Conservation (phyloP, 441 rosid genomes). For the Populus trichocarpa region DNA sequence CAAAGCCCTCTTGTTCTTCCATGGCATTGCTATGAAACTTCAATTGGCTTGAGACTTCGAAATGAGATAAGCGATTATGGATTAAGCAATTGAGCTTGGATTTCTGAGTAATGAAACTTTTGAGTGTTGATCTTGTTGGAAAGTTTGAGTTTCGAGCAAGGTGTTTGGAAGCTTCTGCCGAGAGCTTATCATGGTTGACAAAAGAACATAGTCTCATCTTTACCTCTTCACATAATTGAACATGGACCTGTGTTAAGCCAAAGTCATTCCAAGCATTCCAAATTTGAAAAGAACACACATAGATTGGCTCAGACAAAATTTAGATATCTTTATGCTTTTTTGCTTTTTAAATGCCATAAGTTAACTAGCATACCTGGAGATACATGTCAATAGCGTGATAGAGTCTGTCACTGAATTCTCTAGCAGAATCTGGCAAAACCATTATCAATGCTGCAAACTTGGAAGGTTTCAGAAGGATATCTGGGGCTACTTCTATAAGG, state of each 20-base stretch:
- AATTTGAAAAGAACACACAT: background rate
- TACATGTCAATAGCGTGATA: constrained; percentile 53
- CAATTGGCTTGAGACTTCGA: background rate
- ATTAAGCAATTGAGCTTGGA: constrained; percentile 17
- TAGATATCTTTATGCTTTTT: background rate
- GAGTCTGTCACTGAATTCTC: constrained; percentile 39
- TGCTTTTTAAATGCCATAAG: background rate
- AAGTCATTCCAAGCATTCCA: constrained; percentile 4
- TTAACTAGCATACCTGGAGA: constrained; percentile 34
- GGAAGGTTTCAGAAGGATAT: constrained; percentile 30
- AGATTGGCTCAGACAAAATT: background rate
- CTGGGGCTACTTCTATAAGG: constrained; percentile 50
- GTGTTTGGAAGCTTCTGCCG: constrained; percentile 29
- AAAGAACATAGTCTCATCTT: constrained; percentile 34
- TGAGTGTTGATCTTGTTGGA: constrained; percentile 29
- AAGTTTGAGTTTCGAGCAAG: constrained; percentile 36
- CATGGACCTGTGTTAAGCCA: constrained; percentile 37
- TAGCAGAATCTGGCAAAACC: constrained; percentile 41
- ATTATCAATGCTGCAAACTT: constrained; percentile 35
- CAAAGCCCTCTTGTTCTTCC: constrained; percentile 11
- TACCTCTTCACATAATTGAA: constrained; percentile 28
- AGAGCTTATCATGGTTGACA: constrained; percentile 44
- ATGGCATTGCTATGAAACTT: background rate
- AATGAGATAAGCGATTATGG: background rate
- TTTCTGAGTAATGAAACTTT: constrained; percentile 29